Evolutionary conservation across 345 rosid genomes (phyloP).

Genomic region (Pelargonium nanum): DNA sequence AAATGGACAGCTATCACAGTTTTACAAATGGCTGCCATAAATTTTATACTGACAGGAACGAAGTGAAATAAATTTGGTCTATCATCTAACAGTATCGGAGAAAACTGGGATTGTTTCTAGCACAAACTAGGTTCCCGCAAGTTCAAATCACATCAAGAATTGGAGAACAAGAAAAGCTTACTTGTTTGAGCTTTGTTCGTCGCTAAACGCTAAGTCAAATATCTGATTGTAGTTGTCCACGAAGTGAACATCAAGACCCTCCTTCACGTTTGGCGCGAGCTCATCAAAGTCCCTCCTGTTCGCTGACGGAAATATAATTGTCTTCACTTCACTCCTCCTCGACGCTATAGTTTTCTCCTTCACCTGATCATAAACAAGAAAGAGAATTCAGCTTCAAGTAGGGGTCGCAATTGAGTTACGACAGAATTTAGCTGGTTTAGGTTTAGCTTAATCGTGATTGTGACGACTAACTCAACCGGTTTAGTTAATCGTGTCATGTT

Average conservation of each 20-base stretch:
- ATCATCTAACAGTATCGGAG: too few relatives aligned
- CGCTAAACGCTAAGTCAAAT: conserved; percentile 47
- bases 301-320: conserved; percentile 78
- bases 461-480: too few relatives aligned
- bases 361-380: conserved; percentile 36
- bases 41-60: not conserved
- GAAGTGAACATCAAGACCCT: conserved; percentile 91
- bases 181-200: conserved; percentile 18
- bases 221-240: conserved; percentile 68
- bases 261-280: conserved; percentile 73
- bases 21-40: too few relatives aligned
- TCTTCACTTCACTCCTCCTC: conserved; percentile 77
- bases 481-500: too few relatives aligned
- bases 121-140: not conserved
- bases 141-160: not conserved
- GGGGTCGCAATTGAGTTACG: not conserved
- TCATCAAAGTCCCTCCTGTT: conserved; percentile 92
- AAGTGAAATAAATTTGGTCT: too few relatives aligned
- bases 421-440: too few relatives aligned
- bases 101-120: not conserved
- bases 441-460: too few relatives aligned
- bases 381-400: not conserved
- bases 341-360: conserved; percentile 97
- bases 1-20: too few relatives aligned
- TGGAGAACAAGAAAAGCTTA: conserved; percentile 2